A percentile compares a stretch with the other conserved stretches of the same genome.
phyloP scores from a whole-genome alignment of 345 rosid genomes.

The Mangifera indica region DNA sequence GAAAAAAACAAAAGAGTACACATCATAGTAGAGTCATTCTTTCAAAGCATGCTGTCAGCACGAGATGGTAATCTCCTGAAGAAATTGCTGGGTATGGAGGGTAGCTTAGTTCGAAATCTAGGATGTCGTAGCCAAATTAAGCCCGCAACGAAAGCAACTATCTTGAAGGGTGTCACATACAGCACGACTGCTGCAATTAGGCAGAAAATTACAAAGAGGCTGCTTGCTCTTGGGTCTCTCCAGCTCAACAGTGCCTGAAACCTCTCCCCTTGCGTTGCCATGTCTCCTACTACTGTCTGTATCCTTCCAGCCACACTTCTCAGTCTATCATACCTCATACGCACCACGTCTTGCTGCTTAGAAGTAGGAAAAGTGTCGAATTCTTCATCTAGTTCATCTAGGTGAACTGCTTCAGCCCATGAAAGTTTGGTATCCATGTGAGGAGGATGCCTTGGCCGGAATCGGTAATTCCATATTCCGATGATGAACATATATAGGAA shows the following conservation, averaged over 20 bases:
- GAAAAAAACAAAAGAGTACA: background rate
- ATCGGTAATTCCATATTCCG: slow-evolving; percentile 72
- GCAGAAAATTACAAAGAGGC: slow-evolving; percentile 67
- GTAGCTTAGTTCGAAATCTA: slow-evolving; percentile 80
- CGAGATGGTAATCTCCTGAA: slow-evolving; percentile 76
- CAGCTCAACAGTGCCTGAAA: slow-evolving; percentile 68
- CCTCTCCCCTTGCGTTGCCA: slow-evolving; percentile 86
- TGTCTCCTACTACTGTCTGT: slow-evolving; percentile 77
- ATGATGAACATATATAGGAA: slow-evolving; percentile 82
- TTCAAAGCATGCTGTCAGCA: slow-evolving; percentile 76
- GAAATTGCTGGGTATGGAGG: slow-evolving; percentile 81
- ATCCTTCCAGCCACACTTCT: slow-evolving; percentile 85
- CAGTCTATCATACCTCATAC: slow-evolving; percentile 82
- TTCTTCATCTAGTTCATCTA: slow-evolving; percentile 82
- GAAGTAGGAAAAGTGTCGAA: slow-evolving; percentile 80
- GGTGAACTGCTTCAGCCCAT: slow-evolving; percentile 76
- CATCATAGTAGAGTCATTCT: background rate
- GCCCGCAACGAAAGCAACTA: slow-evolving; percentile 57
- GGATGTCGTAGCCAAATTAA: slow-evolving; percentile 76
- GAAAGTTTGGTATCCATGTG: slow-evolving; percentile 86
- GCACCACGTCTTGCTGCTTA: slow-evolving; percentile 56
- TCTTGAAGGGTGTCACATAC: slow-evolving; percentile 69
- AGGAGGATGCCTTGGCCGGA: slow-evolving; percentile 65
- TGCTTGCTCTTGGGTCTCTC: slow-evolving; percentile 85
- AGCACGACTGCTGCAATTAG: slow-evolving; percentile 62